phyloP scores from a whole-genome alignment of 2,329 filamentous ascomycete genomes.

The Aspergillus sp. region DNA sequence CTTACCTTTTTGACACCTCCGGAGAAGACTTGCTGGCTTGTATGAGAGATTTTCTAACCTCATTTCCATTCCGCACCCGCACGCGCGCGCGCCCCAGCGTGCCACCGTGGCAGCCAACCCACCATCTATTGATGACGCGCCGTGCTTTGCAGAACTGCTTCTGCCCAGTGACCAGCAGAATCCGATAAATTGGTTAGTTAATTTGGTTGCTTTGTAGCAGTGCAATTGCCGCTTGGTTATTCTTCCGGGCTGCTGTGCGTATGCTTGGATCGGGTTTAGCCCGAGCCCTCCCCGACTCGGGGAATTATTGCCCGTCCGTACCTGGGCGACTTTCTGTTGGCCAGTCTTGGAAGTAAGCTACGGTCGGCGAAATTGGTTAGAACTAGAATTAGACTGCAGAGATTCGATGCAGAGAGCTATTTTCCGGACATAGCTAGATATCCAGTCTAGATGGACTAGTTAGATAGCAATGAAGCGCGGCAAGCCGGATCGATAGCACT shows the following conservation, averaged over 20 bases:
- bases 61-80: not conserved
- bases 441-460: too few species aligned
- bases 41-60: not conserved
- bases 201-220: too few species aligned
- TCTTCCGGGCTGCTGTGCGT: not conserved
- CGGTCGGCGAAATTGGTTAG: not conserved
- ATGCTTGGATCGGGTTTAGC: slow-evolving; percentile 6
- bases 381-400: too few species aligned
- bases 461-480: not conserved
- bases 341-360: not conserved
- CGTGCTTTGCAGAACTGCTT: not conserved
- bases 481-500: not conserved
- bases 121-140: not conserved
- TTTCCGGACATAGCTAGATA: not conserved
- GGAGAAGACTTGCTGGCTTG: not conserved
- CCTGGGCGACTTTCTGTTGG: not conserved
- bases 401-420: not conserved
- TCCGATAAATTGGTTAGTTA: not conserved
- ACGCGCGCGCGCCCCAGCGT: not conserved
- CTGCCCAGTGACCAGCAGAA: not conserved
- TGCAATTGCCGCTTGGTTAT: not conserved
- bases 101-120: not conserved
- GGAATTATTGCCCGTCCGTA: slow-evolving; percentile 1
- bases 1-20: not conserved
- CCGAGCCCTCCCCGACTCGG: slow-evolving; percentile 1